These are phyloP conservation scores for Microbotryum violaceum DNA, from an alignment of 1,284 basidiomycete species.

Conservation along the genomic window DNA sequence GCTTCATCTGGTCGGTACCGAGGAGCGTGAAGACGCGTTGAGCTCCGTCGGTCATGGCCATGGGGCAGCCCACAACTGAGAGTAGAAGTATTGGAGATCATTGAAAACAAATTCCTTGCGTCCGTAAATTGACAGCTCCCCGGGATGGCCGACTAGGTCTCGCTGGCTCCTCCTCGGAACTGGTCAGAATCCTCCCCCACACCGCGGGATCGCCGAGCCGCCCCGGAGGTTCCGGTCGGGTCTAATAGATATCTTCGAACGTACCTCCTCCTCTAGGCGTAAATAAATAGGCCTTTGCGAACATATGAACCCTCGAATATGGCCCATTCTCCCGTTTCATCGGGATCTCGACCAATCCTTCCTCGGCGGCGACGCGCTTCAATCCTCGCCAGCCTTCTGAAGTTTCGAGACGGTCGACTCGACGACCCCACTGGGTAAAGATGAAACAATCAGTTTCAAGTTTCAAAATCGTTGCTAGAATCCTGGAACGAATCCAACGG, in stretches of 20 bases:
- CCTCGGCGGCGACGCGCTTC: conserved; percentile 58
- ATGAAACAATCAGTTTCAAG: conserved; percentile 45
- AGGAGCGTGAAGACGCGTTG: conserved; percentile 62
- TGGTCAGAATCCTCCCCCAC: too few relatives aligned
- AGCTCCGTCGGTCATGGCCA: conserved; percentile 69
- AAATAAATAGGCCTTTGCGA: conserved; percentile 51
- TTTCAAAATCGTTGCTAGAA: too few relatives aligned
- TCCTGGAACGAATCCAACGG: too few relatives aligned
- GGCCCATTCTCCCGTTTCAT: conserved; percentile 53
- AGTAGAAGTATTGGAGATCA: conserved; percentile 2
- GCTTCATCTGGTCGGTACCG: conserved; percentile 56
- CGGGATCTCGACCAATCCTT: conserved; percentile 59
- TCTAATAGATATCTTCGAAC: conserved; percentile 41
- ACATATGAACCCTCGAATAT: conserved; percentile 54
- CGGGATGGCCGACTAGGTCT: neutral
- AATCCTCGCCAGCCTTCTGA: conserved; percentile 64
- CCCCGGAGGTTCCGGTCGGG: neutral
- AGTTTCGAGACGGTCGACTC: conserved; percentile 57
- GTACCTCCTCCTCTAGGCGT: conserved; percentile 9
- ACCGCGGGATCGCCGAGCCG: neutral
- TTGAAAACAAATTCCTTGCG: neutral
- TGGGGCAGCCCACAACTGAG: conserved; percentile 55
- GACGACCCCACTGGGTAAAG: conserved; percentile 57
- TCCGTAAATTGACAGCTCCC: neutral
- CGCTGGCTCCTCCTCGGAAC: neutral